phyloP scores from a whole-genome alignment of 371 early-diverging fungal genomes.

The Globomyces sp. region DNA sequence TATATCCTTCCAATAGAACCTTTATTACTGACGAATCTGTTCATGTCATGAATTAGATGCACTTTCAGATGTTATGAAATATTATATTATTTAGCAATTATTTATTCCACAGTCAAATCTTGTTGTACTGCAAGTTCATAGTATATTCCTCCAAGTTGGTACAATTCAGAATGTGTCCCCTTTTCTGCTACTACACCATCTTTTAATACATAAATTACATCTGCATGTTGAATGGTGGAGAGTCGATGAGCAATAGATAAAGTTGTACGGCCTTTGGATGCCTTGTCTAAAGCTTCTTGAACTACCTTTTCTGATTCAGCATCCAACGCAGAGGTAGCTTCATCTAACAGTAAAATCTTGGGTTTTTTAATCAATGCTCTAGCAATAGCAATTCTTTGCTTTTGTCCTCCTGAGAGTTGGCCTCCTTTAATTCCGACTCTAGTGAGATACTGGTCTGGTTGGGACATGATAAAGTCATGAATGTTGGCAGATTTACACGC shows the following conservation, averaged over 20 bases:
- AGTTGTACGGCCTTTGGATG: slow-evolving; percentile 52
- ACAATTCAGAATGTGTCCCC: slow-evolving; percentile 77
- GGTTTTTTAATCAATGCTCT: slow-evolving; percentile 43
- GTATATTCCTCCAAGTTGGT: slow-evolving; percentile 33
- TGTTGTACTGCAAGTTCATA: slow-evolving; percentile 26
- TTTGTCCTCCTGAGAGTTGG: slow-evolving; percentile 45
- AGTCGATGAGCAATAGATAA: slow-evolving; percentile 55
- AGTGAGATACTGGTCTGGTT: slow-evolving; percentile 71
- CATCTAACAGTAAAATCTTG: slow-evolving; percentile 45
- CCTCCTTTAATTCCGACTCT: slow-evolving; percentile 40
- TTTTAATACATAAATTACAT: slow-evolving; percentile 56
- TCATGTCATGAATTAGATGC: too few species aligned
- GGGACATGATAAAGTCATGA: slow-evolving; percentile 68
- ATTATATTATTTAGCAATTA: neutral
- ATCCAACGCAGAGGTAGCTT: slow-evolving; percentile 59
- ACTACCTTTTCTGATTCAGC: slow-evolving; percentile 80
- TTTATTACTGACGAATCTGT: too few species aligned
- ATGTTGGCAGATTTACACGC: slow-evolving; percentile 62
- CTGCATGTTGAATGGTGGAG: slow-evolving; percentile 75
- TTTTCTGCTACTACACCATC: slow-evolving; percentile 75
- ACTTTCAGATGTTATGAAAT: too few species aligned
- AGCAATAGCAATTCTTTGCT: slow-evolving; percentile 49
- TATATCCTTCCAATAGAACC: too few species aligned
- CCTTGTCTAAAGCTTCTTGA: slow-evolving; percentile 78
- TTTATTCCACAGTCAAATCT: neutral